Conservation (phyloP, 1,284 basidiomycete species). For the Cryptococcus amylolentus region DNA sequence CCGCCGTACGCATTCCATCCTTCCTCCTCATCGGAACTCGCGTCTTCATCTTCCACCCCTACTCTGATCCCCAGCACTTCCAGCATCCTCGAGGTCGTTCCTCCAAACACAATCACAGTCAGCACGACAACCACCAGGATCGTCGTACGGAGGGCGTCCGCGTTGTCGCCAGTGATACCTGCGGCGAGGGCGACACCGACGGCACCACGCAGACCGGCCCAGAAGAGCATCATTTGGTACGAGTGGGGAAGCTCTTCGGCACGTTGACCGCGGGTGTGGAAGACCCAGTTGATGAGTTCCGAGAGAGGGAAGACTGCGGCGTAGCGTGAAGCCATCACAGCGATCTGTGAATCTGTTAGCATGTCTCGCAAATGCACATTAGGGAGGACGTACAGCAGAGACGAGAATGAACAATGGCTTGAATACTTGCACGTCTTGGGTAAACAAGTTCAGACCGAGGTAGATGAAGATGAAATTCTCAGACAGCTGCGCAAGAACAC, state of each 20-base stretch:
- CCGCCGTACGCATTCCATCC: slow-evolving; percentile 37
- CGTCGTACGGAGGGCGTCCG: slow-evolving; percentile 84
- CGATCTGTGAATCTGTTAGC: slow-evolving; percentile 53
- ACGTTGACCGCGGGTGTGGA: slow-evolving; percentile 79
- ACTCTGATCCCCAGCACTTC: slow-evolving; percentile 95
- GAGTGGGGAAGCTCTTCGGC: slow-evolving; percentile 87
- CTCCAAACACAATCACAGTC: slow-evolving; percentile 92
- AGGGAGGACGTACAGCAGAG: slow-evolving; percentile 57
- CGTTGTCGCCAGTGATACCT: slow-evolving; percentile 89
- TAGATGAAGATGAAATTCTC: slow-evolving; percentile 99
- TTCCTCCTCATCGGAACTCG: slow-evolving; percentile 75
- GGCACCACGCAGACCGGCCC: slow-evolving; percentile 94
- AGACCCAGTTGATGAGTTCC: slow-evolving; percentile 83
- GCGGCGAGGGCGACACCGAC: slow-evolving; percentile 95
- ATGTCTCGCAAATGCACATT: neutral
- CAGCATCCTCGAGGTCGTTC: slow-evolving; percentile 93
- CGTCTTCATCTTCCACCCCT: slow-evolving; percentile 89
- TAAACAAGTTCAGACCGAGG: slow-evolving; percentile 93
- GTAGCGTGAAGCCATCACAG: slow-evolving; percentile 92
- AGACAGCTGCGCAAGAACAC: slow-evolving; percentile 83
- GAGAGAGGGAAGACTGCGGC: slow-evolving; percentile 96
- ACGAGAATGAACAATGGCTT: slow-evolving; percentile 94
- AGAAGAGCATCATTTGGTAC: slow-evolving; percentile 98
- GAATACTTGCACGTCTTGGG: slow-evolving; percentile 79
- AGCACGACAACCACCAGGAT: slow-evolving; percentile 94